These are phyloP conservation scores for Russula brevipes DNA, from an alignment of 768 basidiomycete genomes.

Conservation along the genomic window DNA sequence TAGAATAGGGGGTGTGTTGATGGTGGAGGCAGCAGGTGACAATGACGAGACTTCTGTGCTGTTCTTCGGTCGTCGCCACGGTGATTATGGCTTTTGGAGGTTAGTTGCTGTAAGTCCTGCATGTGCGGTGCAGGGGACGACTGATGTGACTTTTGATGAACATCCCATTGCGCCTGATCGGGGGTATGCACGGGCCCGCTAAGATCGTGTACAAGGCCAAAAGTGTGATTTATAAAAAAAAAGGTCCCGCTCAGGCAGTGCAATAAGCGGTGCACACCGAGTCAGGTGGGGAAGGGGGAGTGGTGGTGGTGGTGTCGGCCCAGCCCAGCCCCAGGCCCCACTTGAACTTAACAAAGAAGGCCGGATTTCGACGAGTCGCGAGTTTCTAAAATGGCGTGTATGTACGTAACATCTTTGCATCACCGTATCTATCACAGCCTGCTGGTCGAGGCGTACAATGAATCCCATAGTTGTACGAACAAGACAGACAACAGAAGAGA, in stretches of 20 bases:
- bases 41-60: not conserved
- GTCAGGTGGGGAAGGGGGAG: not conserved
- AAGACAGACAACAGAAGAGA: not conserved
- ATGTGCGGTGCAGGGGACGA: slow-evolving; percentile 14
- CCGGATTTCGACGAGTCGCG: slow-evolving; percentile 5
- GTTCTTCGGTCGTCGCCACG: not conserved
- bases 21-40: not conserved
- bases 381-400: not conserved
- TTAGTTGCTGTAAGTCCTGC: not conserved
- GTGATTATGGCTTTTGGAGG: slow-evolving; percentile 4
- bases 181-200: not conserved
- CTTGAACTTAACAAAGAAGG: not conserved
- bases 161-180: slow-evolving; percentile 2
- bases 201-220: not conserved
- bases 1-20: not conserved
- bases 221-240: not conserved
- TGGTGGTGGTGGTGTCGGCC: too few species aligned
- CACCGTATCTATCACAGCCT: slow-evolving; percentile 16
- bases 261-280: slow-evolving; percentile 14
- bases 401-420: slow-evolving; percentile 3
- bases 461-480: not conserved
- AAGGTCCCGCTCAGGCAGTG: not conserved
- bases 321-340: not conserved
- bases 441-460: not conserved
- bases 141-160: slow-evolving; percentile 17